A percentile compares a stretch with the other conserved stretches of the same genome.
Conservation (phyloP, 371 early-diverging fungal species). For the Mucor mucedo region DNA sequence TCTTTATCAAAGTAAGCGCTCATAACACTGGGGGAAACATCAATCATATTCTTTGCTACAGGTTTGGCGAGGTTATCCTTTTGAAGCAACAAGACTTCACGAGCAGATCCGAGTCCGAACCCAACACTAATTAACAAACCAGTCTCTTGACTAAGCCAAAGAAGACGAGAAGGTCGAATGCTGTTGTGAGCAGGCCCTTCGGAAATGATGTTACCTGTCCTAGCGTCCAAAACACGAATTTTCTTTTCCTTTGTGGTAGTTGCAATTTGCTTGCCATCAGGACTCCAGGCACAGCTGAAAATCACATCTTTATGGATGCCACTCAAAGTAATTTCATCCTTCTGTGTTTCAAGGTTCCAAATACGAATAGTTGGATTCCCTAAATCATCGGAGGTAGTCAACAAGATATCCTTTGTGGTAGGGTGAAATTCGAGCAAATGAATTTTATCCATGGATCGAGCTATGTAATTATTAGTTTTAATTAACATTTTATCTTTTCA, state of each 20-base stretch:
- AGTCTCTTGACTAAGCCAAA: conserved; percentile 65
- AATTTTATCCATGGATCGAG: conserved; percentile 62
- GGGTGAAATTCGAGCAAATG: conserved; percentile 71
- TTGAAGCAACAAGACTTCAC: conserved; percentile 70
- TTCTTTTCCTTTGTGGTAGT: conserved; percentile 68
- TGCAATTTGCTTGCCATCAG: conserved; percentile 68
- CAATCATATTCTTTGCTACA: conserved; percentile 54
- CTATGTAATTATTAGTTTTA: conserved; percentile 9
- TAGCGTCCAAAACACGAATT: conserved; percentile 67
- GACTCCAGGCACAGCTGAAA: conserved; percentile 66
- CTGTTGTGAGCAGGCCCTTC: conserved; percentile 71
- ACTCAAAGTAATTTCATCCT: conserved; percentile 33
- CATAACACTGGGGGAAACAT: conserved; percentile 78
- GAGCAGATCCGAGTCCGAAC: conserved; percentile 64
- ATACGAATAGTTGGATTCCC: conserved; percentile 54
- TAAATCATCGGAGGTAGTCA: conserved; percentile 60
- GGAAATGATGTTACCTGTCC: conserved; percentile 58
- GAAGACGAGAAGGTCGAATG: conserved; percentile 70
- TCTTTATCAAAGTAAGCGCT: conserved; percentile 74
- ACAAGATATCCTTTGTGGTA: conserved; percentile 57
- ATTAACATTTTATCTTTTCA: no score
- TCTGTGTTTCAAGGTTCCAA: conserved; percentile 54
- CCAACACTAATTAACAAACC: conserved; percentile 68
- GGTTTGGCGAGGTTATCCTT: conserved; percentile 46
- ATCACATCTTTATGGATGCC: conserved; percentile 49